Evolutionary conservation across 2,329 filamentous ascomycete species (phyloP), one percentile per base, ranked within the genome.

Genomic region (Neofusicoccum cordaticola): DNA sequence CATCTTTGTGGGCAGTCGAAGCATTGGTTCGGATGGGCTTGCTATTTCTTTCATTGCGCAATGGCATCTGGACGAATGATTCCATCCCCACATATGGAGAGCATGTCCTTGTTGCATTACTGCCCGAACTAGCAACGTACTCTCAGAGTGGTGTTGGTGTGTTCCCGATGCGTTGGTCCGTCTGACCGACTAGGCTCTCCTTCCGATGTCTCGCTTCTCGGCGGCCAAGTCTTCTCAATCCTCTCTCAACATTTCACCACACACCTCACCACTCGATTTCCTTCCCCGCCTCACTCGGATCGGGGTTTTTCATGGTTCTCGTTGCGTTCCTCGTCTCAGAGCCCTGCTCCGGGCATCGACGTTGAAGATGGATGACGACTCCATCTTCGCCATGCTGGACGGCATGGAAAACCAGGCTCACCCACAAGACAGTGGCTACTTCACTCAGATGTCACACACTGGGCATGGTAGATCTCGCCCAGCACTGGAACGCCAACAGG

Each of bases 351-450:
- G 11, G 19, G 35, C 22, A 44, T 22, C 17, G 8, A 17, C n/a
- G 9, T 19, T 63, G 41, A 47, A 63, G 6, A 53, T 53, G 41
- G 48, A 45, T 1, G 39, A 31, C 53, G n/a, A 56, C 6, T 62
- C 57, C 17, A 27, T 67, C n/a, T 63, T 66, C 37, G 65, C 64
- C n/a, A 44, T 66, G 19, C 52, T 66, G 31, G 61, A 64, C 35
- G n/a, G 42, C 5, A 17, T 60, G 12, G 51, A 60, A 17, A 44
- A 5, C 37, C 42, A 51, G n/a, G 35, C n/a, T 39, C 45, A 15
- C 12, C 22, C 22, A 7, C 22, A 39, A 9, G 41, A 47, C 62
- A 41, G 19, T 31, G 37, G 15, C 5, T 19, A 58, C 47, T 19
- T 19, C 44, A 50, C 19, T n/a, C 62, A 58, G 12, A 9, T 11